Evolutionary conservation across 1,139 yeast genomes (phyloP).

Genomic region (Geotrichum restrictum): DNA sequence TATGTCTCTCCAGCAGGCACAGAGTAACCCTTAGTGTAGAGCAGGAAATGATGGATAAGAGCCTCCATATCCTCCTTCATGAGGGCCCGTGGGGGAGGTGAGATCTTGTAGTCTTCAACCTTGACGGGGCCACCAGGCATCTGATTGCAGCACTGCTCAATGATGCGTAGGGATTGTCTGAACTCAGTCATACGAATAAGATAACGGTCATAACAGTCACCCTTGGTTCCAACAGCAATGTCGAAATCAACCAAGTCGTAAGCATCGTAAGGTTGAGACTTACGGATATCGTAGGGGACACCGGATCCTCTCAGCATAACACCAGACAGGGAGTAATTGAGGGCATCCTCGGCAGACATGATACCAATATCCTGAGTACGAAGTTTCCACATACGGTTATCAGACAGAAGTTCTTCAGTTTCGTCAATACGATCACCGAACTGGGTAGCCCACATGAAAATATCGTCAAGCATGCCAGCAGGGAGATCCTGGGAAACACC

Average conservation of each 20-base stretch:
- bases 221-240: slow-evolving; percentile 78
- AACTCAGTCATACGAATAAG: slow-evolving; percentile 86
- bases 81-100: slow-evolving; percentile 73
- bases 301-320: slow-evolving; percentile 92
- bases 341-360: slow-evolving; percentile 81
- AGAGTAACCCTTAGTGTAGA: slow-evolving; percentile 82
- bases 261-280: slow-evolving; percentile 87
- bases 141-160: slow-evolving; percentile 84
- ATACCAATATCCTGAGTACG: slow-evolving; percentile 79
- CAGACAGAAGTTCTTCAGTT: slow-evolving; percentile 83
- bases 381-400: slow-evolving; percentile 89
- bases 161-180: slow-evolving; percentile 84
- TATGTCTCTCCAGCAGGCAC: slow-evolving; percentile 92
- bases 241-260: slow-evolving; percentile 83
- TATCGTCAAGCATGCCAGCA: slow-evolving; percentile 79
- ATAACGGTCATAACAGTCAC: slow-evolving; percentile 90
- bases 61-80: slow-evolving; percentile 96
- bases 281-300: slow-evolving; percentile 80
- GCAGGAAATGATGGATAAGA: slow-evolving; percentile 80
- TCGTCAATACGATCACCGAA: slow-evolving; percentile 91
- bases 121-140: slow-evolving; percentile 93
- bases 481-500: slow-evolving; percentile 90
- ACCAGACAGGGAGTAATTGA: slow-evolving; percentile 76
- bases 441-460: slow-evolving; percentile 95
- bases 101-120: slow-evolving; percentile 83